Evolutionary conservation across 2,329 filamentous ascomycete species (phyloP).

Genomic region (Fusarium redolens): DNA sequence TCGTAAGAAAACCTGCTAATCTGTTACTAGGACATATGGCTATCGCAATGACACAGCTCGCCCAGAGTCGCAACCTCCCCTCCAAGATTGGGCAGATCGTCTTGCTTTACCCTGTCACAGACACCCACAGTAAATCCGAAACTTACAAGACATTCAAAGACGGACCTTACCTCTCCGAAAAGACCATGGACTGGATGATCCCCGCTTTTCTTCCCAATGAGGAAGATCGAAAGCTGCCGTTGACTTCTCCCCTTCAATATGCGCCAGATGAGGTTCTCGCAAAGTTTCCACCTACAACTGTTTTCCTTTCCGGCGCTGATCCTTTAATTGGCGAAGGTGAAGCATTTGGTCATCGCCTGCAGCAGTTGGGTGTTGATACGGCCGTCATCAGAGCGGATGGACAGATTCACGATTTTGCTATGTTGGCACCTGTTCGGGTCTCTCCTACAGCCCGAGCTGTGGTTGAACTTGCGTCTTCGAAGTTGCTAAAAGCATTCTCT

Average conservation of each 20-base stretch:
- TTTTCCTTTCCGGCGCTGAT: constrained; percentile 16
- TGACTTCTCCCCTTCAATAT: constrained; percentile 18
- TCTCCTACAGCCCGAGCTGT: constrained; percentile 21
- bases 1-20: not conserved
- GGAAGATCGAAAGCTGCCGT: constrained; percentile 11
- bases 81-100: constrained; percentile 13
- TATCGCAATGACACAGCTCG: constrained; percentile 21
- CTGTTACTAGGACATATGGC: constrained; percentile 17
- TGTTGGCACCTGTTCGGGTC: constrained; percentile 2
- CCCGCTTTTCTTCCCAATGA: not conserved
- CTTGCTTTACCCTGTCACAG: constrained; percentile 27
- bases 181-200: constrained; percentile 36
- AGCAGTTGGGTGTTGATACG: constrained; percentile 3
- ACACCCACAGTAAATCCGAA: constrained; percentile 15
- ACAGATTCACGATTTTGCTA: constrained; percentile 21
- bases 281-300: constrained; percentile 14
- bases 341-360: constrained; percentile 18
- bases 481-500: not conserved
- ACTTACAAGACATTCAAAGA: constrained; percentile 22
- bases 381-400: constrained; percentile 21
- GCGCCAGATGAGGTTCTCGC: constrained; percentile 6
- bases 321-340: constrained; percentile 19
- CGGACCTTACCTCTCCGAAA: constrained; percentile 26
- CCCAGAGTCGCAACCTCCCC: not conserved
- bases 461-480: constrained; percentile 17